Base-by-base conservation (phyloP, 106 monocot species). In the Dioscorea dumetorum region DNA sequence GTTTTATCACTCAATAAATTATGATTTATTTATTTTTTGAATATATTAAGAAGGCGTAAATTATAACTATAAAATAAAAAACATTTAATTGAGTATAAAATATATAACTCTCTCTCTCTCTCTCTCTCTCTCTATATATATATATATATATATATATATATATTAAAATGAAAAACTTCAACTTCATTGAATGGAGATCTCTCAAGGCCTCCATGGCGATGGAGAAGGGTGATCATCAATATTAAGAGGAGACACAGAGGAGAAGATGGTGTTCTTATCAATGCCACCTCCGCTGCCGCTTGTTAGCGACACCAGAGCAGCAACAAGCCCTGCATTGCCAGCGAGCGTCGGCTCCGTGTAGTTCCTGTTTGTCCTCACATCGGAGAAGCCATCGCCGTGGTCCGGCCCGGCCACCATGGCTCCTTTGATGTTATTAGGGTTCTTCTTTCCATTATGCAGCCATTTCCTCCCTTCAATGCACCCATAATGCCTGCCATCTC, bases 401-500 rank as follows among this genome's bases (percentile, higher is more conserved):
- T 76, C 76, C 1, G 85, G 85, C 5, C 85, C 85, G n/a, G 67
- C 85, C 4, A 86, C 85, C 85, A 82, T 86, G 32, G 85, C 85
- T 3, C 85, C 85, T 3, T 51, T 51, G 31, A 86, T 72, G 24
- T 54, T 73, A 65, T 86, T 75, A 8, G 85, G 85, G 31, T 86
- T 76, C 3, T 81, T 72, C 4, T 58, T 61, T 13, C 35, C 33
- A 0, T 64, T 57, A 21, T 86, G 72, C 13, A 75, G 53, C 85
- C 81, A 86, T 50, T 76, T 78, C 78, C 78, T 82, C 34, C 85
- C 85, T 17, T 68, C 81, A 48, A 50, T 79, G 72, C 85, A 86
- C 31, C 35, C 19, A 19, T 86, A 81, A n/a, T 68, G 66, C 9
- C 60, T 58, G 2, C 71, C 69, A 48, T 72, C 67, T 22, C 58